phyloP scores from a whole-genome alignment of 225 moss, liverwort and hornwort genomes.

The Bryoerythrophyllum caledonicum region DNA sequence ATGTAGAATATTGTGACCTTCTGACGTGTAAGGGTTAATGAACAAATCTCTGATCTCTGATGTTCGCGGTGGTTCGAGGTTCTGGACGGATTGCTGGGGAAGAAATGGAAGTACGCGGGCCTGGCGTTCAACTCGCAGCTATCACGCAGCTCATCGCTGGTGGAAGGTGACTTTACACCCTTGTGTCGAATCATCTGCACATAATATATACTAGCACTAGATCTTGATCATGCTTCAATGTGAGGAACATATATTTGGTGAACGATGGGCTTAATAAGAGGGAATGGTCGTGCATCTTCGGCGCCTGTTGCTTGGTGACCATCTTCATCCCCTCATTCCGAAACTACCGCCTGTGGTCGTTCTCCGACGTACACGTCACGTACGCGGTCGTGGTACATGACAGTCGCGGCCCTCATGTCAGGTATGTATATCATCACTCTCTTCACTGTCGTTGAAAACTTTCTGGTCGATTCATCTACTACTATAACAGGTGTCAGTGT shows the following conservation, averaged over 20 bases:
- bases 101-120: conserved; percentile 69
- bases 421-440: conserved; percentile 35
- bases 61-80: conserved; percentile 84
- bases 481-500: too few species aligned
- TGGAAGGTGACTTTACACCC: conserved; percentile 50
- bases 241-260: conserved; percentile 83
- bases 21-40: too few species aligned
- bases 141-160: conserved; percentile 95
- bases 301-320: conserved; percentile 75
- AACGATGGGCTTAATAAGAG: conserved; percentile 74
- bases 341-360: conserved; percentile 81
- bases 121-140: conserved; percentile 76
- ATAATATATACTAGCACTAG: too few species aligned
- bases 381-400: conserved; percentile 99
- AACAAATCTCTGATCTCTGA: not conserved
- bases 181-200: too few species aligned
- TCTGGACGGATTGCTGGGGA: conserved; percentile 79
- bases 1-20: too few species aligned
- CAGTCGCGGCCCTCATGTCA: conserved; percentile 68
- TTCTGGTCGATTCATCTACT: too few species aligned
- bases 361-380: conserved; percentile 81
- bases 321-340: conserved; percentile 75
- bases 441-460: too few species aligned
- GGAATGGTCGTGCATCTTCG: conserved; percentile 95
- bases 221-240: not conserved